Percentiles rank a stretch among this genome's conserved stretches.
phyloP scores from a whole-genome alignment of 306 rosid genomes.

The Cucurbita maxima region DNA sequence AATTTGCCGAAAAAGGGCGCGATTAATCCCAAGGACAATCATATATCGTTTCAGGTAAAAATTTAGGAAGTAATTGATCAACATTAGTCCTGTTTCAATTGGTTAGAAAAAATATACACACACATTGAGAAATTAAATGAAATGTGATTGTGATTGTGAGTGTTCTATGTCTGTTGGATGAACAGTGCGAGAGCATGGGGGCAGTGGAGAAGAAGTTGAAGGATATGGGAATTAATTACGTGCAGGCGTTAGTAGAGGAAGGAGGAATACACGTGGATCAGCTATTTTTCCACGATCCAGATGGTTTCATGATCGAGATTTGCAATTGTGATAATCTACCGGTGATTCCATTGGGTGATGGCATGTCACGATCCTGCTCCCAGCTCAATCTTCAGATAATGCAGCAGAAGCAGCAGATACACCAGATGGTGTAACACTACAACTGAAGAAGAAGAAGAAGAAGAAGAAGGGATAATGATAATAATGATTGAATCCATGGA shows the following conservation, averaged over 20 bases:
- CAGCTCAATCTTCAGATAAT: conserved; percentile 13
- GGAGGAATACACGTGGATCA: conserved; percentile 70
- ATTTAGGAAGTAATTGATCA: not conserved
- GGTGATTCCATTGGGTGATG: conserved; percentile 42
- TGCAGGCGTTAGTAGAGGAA: conserved; percentile 62
- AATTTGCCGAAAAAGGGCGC: conserved; percentile 35
- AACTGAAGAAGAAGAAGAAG: not conserved
- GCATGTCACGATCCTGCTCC: conserved; percentile 26
- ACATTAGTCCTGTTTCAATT: not conserved
- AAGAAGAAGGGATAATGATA: not conserved
- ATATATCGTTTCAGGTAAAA: conserved; percentile 71
- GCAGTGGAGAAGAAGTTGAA: conserved; percentile 73
- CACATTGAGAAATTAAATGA: too few species aligned
- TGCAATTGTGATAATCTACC: conserved; percentile 88
- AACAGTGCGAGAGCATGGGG: conserved; percentile 84
- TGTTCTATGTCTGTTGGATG: too few species aligned
- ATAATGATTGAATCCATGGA: not conserved
- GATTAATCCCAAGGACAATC: conserved; percentile 91
- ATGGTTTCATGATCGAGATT: conserved; percentile 93
- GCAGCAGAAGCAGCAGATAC: conserved; percentile 22
- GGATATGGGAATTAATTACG: conserved; percentile 51
- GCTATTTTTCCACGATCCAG: conserved; percentile 86
- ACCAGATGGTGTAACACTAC: conserved; percentile 9
- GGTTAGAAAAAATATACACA: not conserved
- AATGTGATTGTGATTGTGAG: not conserved